Evolutionary conservation across 768 basidiomycete genomes (phyloP).

Genomic region (Ephemerocybe angulata): DNA sequence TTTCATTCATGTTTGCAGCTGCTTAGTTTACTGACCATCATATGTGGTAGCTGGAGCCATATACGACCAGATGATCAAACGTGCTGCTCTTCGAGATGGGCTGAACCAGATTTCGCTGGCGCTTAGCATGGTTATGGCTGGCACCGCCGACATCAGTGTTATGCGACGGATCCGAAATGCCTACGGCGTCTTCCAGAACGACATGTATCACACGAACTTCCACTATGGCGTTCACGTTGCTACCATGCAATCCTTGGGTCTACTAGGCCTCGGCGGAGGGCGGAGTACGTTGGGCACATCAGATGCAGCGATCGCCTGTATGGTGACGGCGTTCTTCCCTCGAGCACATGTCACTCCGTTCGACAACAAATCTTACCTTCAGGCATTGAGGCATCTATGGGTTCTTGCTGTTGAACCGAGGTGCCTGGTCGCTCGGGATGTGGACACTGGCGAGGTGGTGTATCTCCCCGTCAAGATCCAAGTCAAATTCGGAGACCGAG

Average conservation of each 20-base stretch:
- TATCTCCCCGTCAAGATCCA: constrained; percentile 91
- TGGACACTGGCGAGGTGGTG: constrained; percentile 86
- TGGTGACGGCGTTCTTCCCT: constrained; percentile 91
- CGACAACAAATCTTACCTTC: constrained; percentile 88
- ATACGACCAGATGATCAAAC: constrained; percentile 86
- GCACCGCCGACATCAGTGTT: constrained; percentile 91
- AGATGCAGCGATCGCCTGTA: constrained; percentile 84
- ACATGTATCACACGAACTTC: constrained; percentile 59
- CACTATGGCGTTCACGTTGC: constrained; percentile 89
- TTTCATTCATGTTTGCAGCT: background rate
- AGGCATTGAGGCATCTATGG: constrained; percentile 94
- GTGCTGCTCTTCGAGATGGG: constrained; percentile 82
- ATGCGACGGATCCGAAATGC: constrained; percentile 83
- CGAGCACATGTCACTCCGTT: constrained; percentile 73
- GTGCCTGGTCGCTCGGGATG: constrained; percentile 88
- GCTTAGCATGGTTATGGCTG: constrained; percentile 93
- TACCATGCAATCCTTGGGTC: constrained; percentile 84
- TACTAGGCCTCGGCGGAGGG: constrained; percentile 92
- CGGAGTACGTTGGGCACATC: constrained; percentile 90
- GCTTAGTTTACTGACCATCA: background rate
- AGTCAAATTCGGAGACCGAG: constrained; percentile 59
- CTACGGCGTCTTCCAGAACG: constrained; percentile 78
- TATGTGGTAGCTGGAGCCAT: constrained; percentile 62
- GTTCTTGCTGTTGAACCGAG: constrained; percentile 92
- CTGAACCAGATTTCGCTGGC: constrained; percentile 84